Evolutionary conservation across 257 asterid genomes (phyloP), one percentile per base, ranked within the genome.

Genomic region (Nicotiana noctiflora): DNA sequence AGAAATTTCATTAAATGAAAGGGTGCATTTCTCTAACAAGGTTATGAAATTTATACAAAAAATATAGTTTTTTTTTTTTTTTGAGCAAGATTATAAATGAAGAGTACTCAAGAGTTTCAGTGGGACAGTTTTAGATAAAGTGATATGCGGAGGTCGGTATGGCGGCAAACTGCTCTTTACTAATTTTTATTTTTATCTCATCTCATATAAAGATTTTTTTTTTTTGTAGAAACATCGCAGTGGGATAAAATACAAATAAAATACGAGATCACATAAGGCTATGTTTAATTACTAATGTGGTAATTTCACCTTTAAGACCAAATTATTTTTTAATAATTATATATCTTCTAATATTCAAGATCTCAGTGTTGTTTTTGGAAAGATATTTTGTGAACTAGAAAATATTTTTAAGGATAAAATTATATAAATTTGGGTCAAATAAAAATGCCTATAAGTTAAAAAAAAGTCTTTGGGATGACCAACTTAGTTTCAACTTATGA

Each of bases 21-120:
- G 27, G 86, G 81, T 86, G 81, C 88, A 75, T 77, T 75, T 83
- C 40, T 60, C 90, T 66, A 89, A 62, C 86, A 76, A 44, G 85
- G 81, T 85, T 86, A 79, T 72, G 83, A 82, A 65, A 66, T 81
- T 86, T 53, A 84, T 82, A 87, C 79, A 13, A 51, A 13, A 13
- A 3, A 51, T 40, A 25, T 25, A 25, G 8, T n/a, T n/a, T n/a
- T n/a, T n/a, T n/a, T n/a, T n/a, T n/a, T n/a, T n/a, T n/a, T n/a
- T n/a, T n/a, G n/a, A n/a, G n/a, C 62, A 56, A 56, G n/a, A 17
- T 56, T 19, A 56, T 56, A 18, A 56, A 56, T 56, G 25, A 44
- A 19, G 17, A 27, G n/a, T 62, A 62, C 2, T 46, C 60, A 13
- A 13, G 21, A 51, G 56, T 51, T 51, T 51, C 56, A 10, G 49